Evolutionary conservation across 257 asterid genomes (phyloP).

Genomic region (Coffea canephora): DNA sequence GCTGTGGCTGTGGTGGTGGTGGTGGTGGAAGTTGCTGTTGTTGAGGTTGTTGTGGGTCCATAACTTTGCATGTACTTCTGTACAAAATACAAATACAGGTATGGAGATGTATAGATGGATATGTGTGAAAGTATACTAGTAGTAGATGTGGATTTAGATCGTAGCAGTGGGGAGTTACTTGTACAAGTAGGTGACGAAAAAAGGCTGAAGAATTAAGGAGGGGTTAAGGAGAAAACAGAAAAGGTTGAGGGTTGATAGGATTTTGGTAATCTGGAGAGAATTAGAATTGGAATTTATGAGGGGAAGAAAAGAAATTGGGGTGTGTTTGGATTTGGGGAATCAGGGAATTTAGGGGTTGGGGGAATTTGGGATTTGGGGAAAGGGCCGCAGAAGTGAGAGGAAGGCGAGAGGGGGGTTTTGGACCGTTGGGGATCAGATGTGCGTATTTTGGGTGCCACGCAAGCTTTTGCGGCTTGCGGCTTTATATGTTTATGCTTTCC

Average conservation of each 20-base stretch:
- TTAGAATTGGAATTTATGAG: background rate
- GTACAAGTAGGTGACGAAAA: background rate
- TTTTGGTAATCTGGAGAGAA: background rate
- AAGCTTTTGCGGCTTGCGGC: background rate
- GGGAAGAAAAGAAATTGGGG: background rate
- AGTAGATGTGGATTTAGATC: background rate
- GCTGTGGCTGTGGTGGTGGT: background rate
- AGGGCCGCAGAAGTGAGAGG: background rate
- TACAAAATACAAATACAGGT: no score
- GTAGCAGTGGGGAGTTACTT: background rate
- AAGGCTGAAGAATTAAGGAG: background rate
- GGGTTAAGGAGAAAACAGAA: background rate
- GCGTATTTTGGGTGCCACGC: background rate
- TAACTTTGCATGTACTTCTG: background rate
- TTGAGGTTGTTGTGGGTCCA: slow-evolving; percentile 11
- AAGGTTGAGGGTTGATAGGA: slow-evolving; percentile 2
- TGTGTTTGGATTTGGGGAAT: background rate
- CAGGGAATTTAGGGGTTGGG: background rate
- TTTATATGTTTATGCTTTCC: background rate
- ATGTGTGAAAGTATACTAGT: no score
- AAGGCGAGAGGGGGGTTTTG: background rate
- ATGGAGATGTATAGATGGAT: background rate
- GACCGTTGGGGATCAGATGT: background rate
- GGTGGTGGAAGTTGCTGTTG: background rate
- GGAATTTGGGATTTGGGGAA: background rate